Percentiles rank a stretch among this genome's conserved stretches.
These are phyloP conservation scores for Botrytis aclada DNA, from an alignment of 2,329 filamentous ascomycete genomes.

Conservation along the genomic window DNA sequence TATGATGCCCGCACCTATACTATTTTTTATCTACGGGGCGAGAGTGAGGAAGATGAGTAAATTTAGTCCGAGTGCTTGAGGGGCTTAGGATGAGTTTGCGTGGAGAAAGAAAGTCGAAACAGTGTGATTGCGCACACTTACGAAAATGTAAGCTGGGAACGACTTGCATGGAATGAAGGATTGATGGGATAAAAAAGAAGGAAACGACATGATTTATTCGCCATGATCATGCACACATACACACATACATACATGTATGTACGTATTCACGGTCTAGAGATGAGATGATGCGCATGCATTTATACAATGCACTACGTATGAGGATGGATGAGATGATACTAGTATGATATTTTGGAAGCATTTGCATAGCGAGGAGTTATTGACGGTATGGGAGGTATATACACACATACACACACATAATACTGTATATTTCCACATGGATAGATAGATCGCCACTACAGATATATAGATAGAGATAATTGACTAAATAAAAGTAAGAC, in stretches of 20 bases:
- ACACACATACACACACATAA: not conserved
- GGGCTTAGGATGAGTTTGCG: not conserved
- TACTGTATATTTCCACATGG: not conserved
- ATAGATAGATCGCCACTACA: not conserved
- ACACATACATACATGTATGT: not conserved
- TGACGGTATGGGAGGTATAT: not conserved
- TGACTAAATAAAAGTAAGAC: not conserved
- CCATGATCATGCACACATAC: not conserved
- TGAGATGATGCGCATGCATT: not conserved
- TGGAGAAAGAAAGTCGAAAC: not conserved
- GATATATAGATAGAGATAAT: not conserved
- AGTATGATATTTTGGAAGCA: not conserved
- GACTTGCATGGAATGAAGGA: not conserved
- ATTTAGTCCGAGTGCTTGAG: slow-evolving; percentile 31
- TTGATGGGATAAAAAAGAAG: not conserved
- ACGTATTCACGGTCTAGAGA: not conserved
- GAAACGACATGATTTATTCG: not conserved
- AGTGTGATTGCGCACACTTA: not conserved
- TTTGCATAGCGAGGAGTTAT: slow-evolving; percentile 4
- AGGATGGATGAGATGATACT: not conserved
- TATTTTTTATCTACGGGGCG: slow-evolving; percentile 14
- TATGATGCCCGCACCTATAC: slow-evolving; percentile 1
- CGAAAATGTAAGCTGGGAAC: not conserved
- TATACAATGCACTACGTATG: not conserved
- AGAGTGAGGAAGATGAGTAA: slow-evolving; percentile 44